Percentiles rank a stretch among this genome's conserved stretches.
Conservation (phyloP, 2,329 filamentous ascomycete species). For the Penicillium sclerotiorum region DNA sequence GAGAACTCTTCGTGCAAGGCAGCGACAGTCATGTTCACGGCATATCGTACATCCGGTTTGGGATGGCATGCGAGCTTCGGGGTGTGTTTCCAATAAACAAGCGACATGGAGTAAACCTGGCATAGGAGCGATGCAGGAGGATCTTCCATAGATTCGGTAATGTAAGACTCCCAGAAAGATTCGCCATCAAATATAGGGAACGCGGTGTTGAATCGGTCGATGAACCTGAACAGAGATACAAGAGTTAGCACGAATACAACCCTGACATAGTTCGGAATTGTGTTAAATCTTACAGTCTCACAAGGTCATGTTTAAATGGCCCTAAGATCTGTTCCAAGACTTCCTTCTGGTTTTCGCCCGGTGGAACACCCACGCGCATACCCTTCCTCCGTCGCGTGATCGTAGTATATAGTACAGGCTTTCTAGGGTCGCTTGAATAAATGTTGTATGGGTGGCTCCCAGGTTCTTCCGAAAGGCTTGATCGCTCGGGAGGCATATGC, state of each 20-base stretch:
- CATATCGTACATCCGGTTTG: constrained; percentile 61
- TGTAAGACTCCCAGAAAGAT: constrained; percentile 55
- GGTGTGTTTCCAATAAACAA: constrained; percentile 61
- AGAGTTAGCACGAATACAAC: constrained; percentile 1
- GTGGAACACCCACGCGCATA: constrained; percentile 45
- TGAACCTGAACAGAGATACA: constrained; percentile 47
- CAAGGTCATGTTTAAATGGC: constrained; percentile 54
- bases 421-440: constrained; percentile 51
- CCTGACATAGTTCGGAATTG: constrained; percentile 2
- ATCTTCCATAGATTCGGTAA: constrained; percentile 47
- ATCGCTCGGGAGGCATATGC: constrained; percentile 53
- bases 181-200: constrained; percentile 63
- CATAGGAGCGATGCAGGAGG: constrained; percentile 61
- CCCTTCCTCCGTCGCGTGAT: constrained; percentile 55
- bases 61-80: constrained; percentile 49
- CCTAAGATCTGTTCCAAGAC: constrained; percentile 63
- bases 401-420: constrained; percentile 51
- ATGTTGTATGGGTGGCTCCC: constrained; percentile 54
- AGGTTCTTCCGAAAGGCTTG: constrained; percentile 41
- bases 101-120: constrained; percentile 60
- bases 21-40: constrained; percentile 64
- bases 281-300: constrained; percentile 51
- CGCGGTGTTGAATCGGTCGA: constrained; percentile 60
- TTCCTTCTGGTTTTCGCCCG: constrained; percentile 54
- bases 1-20: constrained; percentile 63